Evolutionary conservation across 176 grass and related monocot genomes (phyloP).

Genomic region (Oryza punctata): DNA sequence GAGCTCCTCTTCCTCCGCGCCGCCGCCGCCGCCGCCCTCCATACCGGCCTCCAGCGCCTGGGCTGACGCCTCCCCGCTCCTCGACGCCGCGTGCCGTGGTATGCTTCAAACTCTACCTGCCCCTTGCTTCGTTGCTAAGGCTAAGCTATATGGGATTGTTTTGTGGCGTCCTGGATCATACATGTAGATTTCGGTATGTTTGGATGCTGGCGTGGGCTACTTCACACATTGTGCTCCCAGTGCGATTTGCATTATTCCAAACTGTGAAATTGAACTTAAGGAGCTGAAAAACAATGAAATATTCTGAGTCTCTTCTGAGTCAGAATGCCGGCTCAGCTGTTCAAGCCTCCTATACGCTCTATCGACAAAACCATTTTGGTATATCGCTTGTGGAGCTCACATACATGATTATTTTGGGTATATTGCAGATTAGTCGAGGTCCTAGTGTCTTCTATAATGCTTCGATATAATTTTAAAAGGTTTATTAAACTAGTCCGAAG

Average conservation of each 20-base stretch:
- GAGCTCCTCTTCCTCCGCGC: constrained; percentile 15
- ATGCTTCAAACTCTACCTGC: constrained; percentile 7
- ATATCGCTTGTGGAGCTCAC: neutral
- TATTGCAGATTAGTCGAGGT: neutral
- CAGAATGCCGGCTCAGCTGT: neutral
- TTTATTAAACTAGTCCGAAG: neutral
- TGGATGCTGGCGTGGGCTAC: neutral
- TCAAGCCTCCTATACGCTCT: neutral
- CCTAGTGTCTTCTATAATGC: neutral
- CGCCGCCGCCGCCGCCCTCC: constrained; percentile 40
- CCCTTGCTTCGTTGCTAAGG: neutral
- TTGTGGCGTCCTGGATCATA: neutral
- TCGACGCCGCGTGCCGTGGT: constrained; percentile 82
- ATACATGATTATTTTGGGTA: neutral
- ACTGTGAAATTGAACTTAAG: neutral
- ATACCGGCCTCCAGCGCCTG: constrained; percentile 56
- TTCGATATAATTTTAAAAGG: neutral
- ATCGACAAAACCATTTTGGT: neutral
- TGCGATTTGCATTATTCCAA: neutral
- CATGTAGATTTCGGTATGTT: neutral
- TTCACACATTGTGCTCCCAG: neutral
- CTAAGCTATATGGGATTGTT: neutral
- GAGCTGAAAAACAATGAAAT: neutral
- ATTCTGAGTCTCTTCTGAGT: neutral
- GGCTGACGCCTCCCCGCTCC: constrained; percentile 68